phyloP scores from a whole-genome alignment of 1,284 basidiomycete genomes.

The Trichosporon inkin region DNA sequence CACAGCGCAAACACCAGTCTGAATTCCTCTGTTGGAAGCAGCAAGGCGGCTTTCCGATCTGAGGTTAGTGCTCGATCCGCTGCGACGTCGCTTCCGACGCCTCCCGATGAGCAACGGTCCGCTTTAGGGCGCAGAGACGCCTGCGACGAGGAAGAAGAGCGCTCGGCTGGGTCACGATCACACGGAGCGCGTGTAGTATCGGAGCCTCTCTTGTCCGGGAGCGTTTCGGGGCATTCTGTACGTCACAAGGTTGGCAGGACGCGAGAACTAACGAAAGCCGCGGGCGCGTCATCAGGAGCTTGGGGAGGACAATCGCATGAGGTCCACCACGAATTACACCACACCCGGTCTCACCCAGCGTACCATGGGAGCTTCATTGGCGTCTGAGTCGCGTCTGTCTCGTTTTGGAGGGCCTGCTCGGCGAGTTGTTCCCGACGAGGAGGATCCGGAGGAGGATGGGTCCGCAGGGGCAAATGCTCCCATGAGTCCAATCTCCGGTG shows the following conservation, averaged over 20 bases:
- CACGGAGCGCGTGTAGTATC: not conserved
- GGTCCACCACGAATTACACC: slow-evolving; percentile 15
- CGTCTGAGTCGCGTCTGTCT: slow-evolving; percentile 34
- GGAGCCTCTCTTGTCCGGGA: not conserved
- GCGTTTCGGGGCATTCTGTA: not conserved
- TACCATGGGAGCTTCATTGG: slow-evolving; percentile 25
- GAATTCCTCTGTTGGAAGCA: not conserved
- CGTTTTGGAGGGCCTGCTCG: slow-evolving; percentile 46
- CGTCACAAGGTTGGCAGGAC: not conserved
- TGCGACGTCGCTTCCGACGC: not conserved
- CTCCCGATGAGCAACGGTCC: not conserved
- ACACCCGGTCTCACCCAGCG: slow-evolving; percentile 38
- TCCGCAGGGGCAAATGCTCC: not conserved
- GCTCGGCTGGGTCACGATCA: not conserved
- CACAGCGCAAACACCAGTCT: not conserved
- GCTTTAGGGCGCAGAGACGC: not conserved
- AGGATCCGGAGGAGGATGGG: slow-evolving; percentile 20
- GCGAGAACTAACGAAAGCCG: not conserved
- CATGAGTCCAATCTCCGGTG: not conserved
- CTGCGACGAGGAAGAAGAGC: not conserved
- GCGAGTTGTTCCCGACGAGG: slow-evolving; percentile 28
- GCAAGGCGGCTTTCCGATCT: not conserved
- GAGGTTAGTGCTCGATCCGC: not conserved
- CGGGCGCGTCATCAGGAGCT: not conserved
- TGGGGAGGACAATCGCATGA: not conserved